Evolutionary conservation across 768 basidiomycete species (phyloP).

Genomic region (Suillus subluteus): DNA sequence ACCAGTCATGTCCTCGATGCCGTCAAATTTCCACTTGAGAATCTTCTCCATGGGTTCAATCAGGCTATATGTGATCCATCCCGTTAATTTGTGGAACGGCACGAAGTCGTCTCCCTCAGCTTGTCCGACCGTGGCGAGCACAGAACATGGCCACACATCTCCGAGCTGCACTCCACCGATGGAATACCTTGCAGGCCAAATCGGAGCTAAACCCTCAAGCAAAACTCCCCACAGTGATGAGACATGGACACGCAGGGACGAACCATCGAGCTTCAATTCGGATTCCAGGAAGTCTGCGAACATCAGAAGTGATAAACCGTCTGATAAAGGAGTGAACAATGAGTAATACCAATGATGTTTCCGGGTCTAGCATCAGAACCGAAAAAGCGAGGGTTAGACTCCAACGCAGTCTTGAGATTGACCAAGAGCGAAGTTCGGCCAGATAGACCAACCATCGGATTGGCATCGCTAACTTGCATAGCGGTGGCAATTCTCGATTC

Average conservation of each 20-base stretch:
- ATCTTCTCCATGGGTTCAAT: slow-evolving; percentile 81
- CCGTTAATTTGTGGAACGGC: slow-evolving; percentile 95
- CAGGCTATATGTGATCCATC: slow-evolving; percentile 92
- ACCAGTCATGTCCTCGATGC: slow-evolving; percentile 85
- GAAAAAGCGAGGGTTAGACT: slow-evolving; percentile 67
- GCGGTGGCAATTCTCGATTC: slow-evolving; percentile 59
- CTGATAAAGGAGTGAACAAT: slow-evolving; percentile 7
- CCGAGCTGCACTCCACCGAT: slow-evolving; percentile 77
- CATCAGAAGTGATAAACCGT: slow-evolving; percentile 8
- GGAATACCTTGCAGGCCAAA: slow-evolving; percentile 83
- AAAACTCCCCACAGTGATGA: slow-evolving; percentile 81
- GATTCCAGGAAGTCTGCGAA: slow-evolving; percentile 67
- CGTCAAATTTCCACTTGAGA: slow-evolving; percentile 81
- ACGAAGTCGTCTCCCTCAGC: slow-evolving; percentile 73
- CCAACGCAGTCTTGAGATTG: slow-evolving; percentile 74
- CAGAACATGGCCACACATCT: slow-evolving; percentile 90
- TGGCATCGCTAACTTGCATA: slow-evolving; percentile 78
- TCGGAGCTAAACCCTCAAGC: slow-evolving; percentile 79
- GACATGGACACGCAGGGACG: slow-evolving; percentile 61
- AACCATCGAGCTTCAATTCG: slow-evolving; percentile 48
- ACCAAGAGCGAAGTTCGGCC: slow-evolving; percentile 80
- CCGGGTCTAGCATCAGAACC: slow-evolving; percentile 78
- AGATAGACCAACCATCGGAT: slow-evolving; percentile 90
- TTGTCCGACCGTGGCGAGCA: slow-evolving; percentile 37
- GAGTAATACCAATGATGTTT: slow-evolving; percentile 68